Conservation (phyloP, 257 asterid genomes). For the Solanum dulcamara region DNA sequence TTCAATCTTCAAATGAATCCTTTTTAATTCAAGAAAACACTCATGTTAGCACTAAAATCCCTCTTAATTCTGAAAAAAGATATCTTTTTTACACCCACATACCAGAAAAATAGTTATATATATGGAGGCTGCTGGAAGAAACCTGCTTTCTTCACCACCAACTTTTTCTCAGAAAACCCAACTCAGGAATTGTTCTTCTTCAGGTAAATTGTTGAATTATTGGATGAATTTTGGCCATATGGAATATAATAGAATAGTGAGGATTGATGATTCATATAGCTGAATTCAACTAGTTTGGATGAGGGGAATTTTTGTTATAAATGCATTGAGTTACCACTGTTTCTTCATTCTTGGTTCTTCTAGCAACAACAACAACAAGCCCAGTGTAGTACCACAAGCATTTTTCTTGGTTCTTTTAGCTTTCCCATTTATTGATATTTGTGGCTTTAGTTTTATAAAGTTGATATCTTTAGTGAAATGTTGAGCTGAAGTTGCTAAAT, state of each 20-base stretch:
- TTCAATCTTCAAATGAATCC: neutral
- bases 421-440: neutral
- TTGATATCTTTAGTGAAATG: neutral
- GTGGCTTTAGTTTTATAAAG: neutral
- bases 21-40: neutral
- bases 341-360: neutral
- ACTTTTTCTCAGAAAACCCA: conserved; percentile 41
- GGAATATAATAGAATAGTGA: neutral
- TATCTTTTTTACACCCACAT: neutral
- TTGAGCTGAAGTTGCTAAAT: neutral
- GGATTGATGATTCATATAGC: neutral
- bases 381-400: too few species aligned
- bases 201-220: conserved; percentile 24
- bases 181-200: conserved; percentile 33
- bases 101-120: neutral
- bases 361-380: too few species aligned
- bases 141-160: conserved; percentile 55
- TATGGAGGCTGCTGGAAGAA: conserved; percentile 70
- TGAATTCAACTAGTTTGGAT: neutral
- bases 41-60: neutral
- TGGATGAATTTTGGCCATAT: neutral
- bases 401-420: too few species aligned
- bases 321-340: neutral
- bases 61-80: neutral
- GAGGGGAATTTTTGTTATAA: neutral